Evolutionary conservation across 1,139 yeast species (phyloP).

Genomic region (Hansenula lynferdii): DNA sequence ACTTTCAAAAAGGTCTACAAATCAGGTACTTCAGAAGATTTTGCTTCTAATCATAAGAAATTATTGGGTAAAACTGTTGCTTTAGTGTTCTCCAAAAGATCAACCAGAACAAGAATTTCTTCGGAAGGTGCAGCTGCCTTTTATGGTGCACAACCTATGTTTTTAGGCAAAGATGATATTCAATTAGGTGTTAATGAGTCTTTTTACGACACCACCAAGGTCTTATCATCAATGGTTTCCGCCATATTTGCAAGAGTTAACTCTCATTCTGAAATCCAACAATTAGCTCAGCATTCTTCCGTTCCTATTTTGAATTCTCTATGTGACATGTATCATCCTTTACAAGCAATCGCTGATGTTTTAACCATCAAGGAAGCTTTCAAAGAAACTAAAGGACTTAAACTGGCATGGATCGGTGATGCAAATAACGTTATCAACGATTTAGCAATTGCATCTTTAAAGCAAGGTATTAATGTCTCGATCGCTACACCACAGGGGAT

Average conservation of each 20-base stretch:
- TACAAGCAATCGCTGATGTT: conserved; percentile 91
- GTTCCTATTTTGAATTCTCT: conserved; percentile 93
- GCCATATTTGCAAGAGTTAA: conserved; percentile 96
- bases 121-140: conserved; percentile 92
- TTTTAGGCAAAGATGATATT: conserved; percentile 92
- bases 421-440: conserved; percentile 95
- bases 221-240: conserved; percentile 91
- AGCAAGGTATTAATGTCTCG: conserved; percentile 76
- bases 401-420: conserved; percentile 95
- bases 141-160: conserved; percentile 96
- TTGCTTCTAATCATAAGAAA: conserved; percentile 46
- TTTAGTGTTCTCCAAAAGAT: conserved; percentile 79
- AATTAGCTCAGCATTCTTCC: conserved; percentile 64
- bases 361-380: conserved; percentile 81
- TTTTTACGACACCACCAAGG: conserved; percentile 80
- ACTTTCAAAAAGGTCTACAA: conserved; percentile 54
- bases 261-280: conserved; percentile 74
- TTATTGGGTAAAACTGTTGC: conserved; percentile 81
- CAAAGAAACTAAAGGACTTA: conserved; percentile 44
- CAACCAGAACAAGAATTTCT: conserved; percentile 92
- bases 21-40: conserved; percentile 38
- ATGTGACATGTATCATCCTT: conserved; percentile 90
- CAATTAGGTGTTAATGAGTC: conserved; percentile 95
- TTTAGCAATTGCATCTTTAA: conserved; percentile 84
- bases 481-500: conserved; percentile 80